These are phyloP conservation scores for Saccharum hybrid DNA, from an alignment of 202 grass and related monocot species.

Conservation along the genomic window DNA sequence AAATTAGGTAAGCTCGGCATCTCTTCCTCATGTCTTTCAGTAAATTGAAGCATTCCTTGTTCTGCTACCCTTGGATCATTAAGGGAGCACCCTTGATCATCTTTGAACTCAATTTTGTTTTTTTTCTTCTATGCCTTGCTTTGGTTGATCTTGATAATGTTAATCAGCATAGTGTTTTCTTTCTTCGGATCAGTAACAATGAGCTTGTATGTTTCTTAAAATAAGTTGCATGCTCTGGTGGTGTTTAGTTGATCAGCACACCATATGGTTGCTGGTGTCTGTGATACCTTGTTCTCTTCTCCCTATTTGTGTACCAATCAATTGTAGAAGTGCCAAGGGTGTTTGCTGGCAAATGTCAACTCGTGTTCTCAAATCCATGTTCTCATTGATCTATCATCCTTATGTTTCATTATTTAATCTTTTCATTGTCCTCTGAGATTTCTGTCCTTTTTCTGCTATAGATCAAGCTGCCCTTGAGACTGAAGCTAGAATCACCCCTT, in stretches of 20 bases:
- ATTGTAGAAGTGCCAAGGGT: background rate
- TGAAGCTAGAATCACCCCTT: constrained; percentile 86
- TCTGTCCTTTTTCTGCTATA: constrained; percentile 48
- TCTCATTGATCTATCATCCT: constrained; percentile 14
- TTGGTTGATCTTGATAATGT: constrained; percentile 18
- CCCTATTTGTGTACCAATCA: background rate
- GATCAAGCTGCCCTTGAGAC: constrained; percentile 97
- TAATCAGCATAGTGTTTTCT: constrained; percentile 4
- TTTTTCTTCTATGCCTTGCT: constrained; percentile 23
- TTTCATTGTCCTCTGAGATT: constrained; percentile 31
- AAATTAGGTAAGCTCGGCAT: constrained; percentile 80
- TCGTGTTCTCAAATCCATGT: background rate
- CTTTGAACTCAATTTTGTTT: background rate
- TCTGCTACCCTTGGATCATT: background rate
- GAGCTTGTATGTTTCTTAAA: constrained; percentile 15
- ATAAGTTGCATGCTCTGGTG: constrained; percentile 20
- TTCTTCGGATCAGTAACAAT: background rate
- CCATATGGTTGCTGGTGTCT: constrained; percentile 9
- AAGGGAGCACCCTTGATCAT: constrained; percentile 24
- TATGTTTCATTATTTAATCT: constrained; percentile 22
- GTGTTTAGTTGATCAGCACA: constrained; percentile 25
- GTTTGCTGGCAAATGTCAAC: constrained; percentile 1
- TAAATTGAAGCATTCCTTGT: constrained; percentile 29
- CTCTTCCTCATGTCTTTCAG: constrained; percentile 21
- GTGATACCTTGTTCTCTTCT: constrained; percentile 2